Evolutionary conservation across 2,329 filamentous ascomycete species (phyloP).

Genomic region (Gaeumannomyces sp.): DNA sequence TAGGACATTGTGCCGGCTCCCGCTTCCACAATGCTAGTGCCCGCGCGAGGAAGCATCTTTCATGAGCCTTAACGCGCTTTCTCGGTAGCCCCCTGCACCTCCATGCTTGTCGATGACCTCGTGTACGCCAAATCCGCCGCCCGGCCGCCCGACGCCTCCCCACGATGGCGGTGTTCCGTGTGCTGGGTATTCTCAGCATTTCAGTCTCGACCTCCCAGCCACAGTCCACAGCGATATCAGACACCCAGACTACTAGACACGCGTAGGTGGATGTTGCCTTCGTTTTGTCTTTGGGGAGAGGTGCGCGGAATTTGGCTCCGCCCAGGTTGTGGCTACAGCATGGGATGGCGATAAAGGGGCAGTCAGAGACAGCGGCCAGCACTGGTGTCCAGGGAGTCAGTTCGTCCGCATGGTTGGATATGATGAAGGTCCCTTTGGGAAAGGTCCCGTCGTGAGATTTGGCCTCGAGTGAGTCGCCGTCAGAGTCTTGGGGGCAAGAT

Average conservation of each 20-base stretch:
- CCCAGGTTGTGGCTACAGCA: slow-evolving; percentile 89
- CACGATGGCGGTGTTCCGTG: slow-evolving; percentile 75
- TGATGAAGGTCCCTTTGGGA: slow-evolving; percentile 72
- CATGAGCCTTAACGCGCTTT: slow-evolving; percentile 57
- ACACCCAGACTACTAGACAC: slow-evolving; percentile 73
- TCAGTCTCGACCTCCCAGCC: slow-evolving; percentile 76
- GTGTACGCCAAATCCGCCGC: slow-evolving; percentile 31
- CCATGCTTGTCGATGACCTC: slow-evolving; percentile 45
- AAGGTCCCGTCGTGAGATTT: slow-evolving; percentile 57
- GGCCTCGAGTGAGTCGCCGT: neutral
- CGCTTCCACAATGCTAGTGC: slow-evolving; percentile 1
- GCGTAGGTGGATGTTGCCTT: slow-evolving; percentile 68
- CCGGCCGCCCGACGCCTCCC: slow-evolving; percentile 46
- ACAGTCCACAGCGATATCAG: slow-evolving; percentile 61
- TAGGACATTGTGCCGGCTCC: neutral
- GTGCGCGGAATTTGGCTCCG: slow-evolving; percentile 67
- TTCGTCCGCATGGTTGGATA: slow-evolving; percentile 96
- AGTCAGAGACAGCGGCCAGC: slow-evolving; percentile 66
- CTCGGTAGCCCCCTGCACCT: slow-evolving; percentile 50
- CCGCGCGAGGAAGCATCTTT: slow-evolving; percentile 32
- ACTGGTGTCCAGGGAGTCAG: slow-evolving; percentile 94
- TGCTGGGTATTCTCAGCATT: slow-evolving; percentile 85
- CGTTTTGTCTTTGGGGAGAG: slow-evolving; percentile 42
- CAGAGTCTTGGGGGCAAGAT: neutral
- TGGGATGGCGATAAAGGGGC: slow-evolving; percentile 86